Base-by-base conservation (phyloP, 2,329 filamentous ascomycete species). In the Clathrospora elynae region DNA sequence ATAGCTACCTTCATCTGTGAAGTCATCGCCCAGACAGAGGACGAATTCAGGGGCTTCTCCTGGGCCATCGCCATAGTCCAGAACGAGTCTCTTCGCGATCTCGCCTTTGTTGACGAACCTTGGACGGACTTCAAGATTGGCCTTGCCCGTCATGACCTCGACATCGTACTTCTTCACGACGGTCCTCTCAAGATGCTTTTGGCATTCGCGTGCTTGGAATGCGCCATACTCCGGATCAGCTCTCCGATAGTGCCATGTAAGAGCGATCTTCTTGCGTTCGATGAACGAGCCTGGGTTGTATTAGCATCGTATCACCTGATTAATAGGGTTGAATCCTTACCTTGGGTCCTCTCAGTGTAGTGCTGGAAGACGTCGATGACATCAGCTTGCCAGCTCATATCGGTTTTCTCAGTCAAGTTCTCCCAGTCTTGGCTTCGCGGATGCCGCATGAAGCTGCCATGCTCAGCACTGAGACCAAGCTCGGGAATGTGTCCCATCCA, bases 81-180 rank as follows among this genome's bases (percentile, higher is more conserved):
- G 75, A 24, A 97, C 84, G 12, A 99, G 79, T 5, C 86, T 84
- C 73, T 90, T 91, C 11, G 86, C 88, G 53, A 97, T 97, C 71
- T 95, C 90, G 19, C 93, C 93, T 77, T 99, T 99, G 79, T 97
- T 97, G 74, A 99, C 90, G 63, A 95, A 96, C 1, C 86, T 91
- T 18, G 92, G 92, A n/a, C 93, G 86, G 20, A 97, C 92, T 72
- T 99, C 93, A 17, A 99, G 78, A 67, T 97, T 97, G 49, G 92
- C 92, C 75, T 97, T 99, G 59, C 93, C 93, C 0, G 85, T 82
- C 90, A 97, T 97, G 46, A 99, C 90, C 62, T 97, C 92, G 3
- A 97, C 88, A 33, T 96, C 90, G 81, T 86, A 96, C 52, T 83
- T 83, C 64, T 84, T 86, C 36, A 76, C 84, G 1, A 96, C 86